phyloP scores from a whole-genome alignment of 108 stramenopile species.

The Skeletonema potamos region DNA sequence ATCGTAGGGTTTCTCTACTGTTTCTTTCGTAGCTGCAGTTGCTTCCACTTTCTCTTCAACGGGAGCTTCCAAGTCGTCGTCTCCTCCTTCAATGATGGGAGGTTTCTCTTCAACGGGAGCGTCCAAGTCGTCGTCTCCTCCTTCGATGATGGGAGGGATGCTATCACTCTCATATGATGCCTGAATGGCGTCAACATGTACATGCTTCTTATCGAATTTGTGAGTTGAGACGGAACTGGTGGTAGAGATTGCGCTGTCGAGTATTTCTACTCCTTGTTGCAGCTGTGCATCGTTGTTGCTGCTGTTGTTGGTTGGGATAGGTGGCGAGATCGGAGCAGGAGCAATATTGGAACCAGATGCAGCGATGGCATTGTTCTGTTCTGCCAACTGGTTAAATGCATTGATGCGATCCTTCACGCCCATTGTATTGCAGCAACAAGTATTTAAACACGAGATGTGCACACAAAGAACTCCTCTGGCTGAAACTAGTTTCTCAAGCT shows the following conservation, averaged over 20 bases:
- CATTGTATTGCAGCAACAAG: not conserved
- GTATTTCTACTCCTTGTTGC: not conserved
- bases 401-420: not conserved
- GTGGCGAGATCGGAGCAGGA: not conserved
- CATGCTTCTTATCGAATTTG: not conserved
- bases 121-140: too few species aligned
- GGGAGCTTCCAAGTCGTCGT: too few species aligned
- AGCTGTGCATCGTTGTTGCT: not conserved
- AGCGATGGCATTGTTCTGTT: not conserved
- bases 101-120: too few species aligned
- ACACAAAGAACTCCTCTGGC: not conserved
- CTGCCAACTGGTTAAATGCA: not conserved
- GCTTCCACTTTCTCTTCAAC: not conserved
- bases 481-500: too few species aligned
- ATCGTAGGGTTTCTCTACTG: not conserved
- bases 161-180: not conserved
- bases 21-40: not conserved
- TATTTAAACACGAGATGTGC: not conserved
- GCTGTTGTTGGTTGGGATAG: too few species aligned
- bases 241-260: not conserved
- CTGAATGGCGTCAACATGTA: not conserved
- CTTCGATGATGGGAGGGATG: not conserved
- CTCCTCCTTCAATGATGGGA: too few species aligned
- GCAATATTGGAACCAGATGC: not conserved
- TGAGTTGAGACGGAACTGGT: not conserved